These are phyloP conservation scores for Apiospora arundinis DNA, from an alignment of 2,329 filamentous ascomycete species.

Conservation along the genomic window DNA sequence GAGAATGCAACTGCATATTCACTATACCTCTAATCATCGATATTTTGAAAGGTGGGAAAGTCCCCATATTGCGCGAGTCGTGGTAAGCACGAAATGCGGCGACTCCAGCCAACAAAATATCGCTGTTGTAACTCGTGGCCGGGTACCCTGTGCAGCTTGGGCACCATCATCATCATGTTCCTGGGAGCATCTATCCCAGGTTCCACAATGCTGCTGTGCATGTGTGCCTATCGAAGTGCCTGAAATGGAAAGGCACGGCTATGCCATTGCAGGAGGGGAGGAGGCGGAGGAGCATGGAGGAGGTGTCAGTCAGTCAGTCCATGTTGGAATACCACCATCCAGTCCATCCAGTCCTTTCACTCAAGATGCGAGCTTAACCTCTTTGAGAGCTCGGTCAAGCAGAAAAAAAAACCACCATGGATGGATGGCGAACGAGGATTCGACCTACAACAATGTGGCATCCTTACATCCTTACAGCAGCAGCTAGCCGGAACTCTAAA, in stretches of 20 bases:
- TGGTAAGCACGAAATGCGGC: background rate
- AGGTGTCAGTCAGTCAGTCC: background rate
- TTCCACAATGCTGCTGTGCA: background rate
- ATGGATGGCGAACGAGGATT: conserved; percentile 5
- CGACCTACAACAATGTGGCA: conserved; percentile 1
- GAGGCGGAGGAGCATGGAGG: background rate
- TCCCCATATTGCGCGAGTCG: conserved; percentile 6
- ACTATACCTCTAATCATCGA: background rate
- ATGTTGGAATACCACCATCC: background rate
- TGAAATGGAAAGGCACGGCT: background rate
- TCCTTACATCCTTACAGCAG: background rate
- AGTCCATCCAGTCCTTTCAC: background rate
- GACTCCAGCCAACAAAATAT: conserved; percentile 3
- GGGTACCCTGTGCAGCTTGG: background rate
- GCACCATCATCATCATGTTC: background rate
- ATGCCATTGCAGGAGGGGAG: background rate
- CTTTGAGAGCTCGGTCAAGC: conserved; percentile 22
- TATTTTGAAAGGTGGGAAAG: background rate
- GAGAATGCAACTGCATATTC: background rate
- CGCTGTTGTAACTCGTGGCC: background rate
- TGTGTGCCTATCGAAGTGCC: conserved; percentile 5
- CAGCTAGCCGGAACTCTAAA: conserved; percentile 18
- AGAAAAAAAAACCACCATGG: conserved; percentile 10
- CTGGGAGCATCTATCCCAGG: conserved; percentile 8
- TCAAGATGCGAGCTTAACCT: background rate